A percentile compares a stretch with the other conserved stretches of the same genome.
phyloP scores from a whole-genome alignment of 257 asterid species.

The Penstemon newberryi region DNA sequence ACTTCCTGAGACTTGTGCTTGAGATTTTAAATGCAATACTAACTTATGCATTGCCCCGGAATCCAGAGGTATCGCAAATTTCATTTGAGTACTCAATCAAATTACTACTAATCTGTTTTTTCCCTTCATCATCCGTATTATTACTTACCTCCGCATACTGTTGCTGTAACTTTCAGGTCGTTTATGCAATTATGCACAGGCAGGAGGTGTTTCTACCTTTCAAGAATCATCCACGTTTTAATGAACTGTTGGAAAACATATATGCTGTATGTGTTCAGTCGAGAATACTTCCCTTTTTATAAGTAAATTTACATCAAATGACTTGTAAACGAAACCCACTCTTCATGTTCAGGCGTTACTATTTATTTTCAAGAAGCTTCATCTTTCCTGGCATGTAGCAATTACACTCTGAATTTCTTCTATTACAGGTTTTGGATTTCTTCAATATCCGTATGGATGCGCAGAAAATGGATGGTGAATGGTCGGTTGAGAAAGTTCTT shows the following conservation, averaged over 20 bases:
- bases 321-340: neutral
- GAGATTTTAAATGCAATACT: constrained; percentile 83
- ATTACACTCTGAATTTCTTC: constrained; percentile 9
- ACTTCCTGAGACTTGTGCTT: constrained; percentile 86
- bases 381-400: neutral
- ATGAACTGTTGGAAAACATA: constrained; percentile 85
- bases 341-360: neutral
- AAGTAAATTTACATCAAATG: constrained; percentile 14
- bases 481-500: constrained; percentile 96
- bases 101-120: neutral
- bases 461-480: constrained; percentile 68
- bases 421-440: constrained; percentile 75
- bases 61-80: constrained; percentile 73
- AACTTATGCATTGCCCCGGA: constrained; percentile 78
- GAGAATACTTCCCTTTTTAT: constrained; percentile 22
- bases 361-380: constrained; percentile 5
- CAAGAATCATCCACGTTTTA: constrained; percentile 90
- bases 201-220: constrained; percentile 93
- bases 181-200: constrained; percentile 93
- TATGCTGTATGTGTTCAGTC: constrained; percentile 52
- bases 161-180: constrained; percentile 58
- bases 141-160: constrained; percentile 16
- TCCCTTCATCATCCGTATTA: constrained; percentile 2
- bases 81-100: constrained; percentile 16
- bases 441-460: constrained; percentile 85